phyloP scores from a whole-genome alignment of 2,329 filamentous ascomycete species.

The Aspergillus sp. region DNA sequence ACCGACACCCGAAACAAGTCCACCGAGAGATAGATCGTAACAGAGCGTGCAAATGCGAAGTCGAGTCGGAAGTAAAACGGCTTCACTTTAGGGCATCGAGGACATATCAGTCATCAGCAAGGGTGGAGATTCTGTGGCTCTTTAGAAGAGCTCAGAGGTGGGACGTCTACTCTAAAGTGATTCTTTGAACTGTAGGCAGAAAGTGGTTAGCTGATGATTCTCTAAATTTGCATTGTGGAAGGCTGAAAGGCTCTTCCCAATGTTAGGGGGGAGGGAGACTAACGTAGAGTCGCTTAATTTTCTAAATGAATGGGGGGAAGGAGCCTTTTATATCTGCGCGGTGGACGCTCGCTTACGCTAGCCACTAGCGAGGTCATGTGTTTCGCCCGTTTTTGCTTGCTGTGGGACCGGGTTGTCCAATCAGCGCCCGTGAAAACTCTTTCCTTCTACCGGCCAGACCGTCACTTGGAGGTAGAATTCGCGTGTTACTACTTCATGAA shows the following conservation, averaged over 20 bases:
- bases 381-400: constrained; percentile 24
- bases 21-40: constrained; percentile 26
- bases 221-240: background rate
- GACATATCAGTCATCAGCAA: constrained; percentile 88
- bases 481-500: background rate
- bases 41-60: constrained; percentile 17
- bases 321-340: constrained; percentile 31
- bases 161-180: constrained; percentile 98
- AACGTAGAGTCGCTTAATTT: constrained; percentile 50
- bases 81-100: constrained; percentile 88
- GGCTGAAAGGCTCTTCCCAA: constrained; percentile 10
- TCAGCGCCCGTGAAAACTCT: background rate
- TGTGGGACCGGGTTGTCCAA: constrained; percentile 7
- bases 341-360: constrained; percentile 19
- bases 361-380: constrained; percentile 29
- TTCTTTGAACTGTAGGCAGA: constrained; percentile 62
- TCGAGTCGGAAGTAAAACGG: constrained; percentile 56
- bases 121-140: constrained; percentile 90
- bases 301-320: constrained; percentile 28
- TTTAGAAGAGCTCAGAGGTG: constrained; percentile 86
- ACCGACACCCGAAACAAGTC: constrained; percentile 39
- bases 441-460: background rate
- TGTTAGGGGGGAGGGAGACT: constrained; percentile 32
- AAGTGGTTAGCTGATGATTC: constrained; percentile 23
- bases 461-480: no score